phyloP scores from a whole-genome alignment of 2,329 filamentous ascomycete genomes.

The Zymoseptoria brevis region DNA sequence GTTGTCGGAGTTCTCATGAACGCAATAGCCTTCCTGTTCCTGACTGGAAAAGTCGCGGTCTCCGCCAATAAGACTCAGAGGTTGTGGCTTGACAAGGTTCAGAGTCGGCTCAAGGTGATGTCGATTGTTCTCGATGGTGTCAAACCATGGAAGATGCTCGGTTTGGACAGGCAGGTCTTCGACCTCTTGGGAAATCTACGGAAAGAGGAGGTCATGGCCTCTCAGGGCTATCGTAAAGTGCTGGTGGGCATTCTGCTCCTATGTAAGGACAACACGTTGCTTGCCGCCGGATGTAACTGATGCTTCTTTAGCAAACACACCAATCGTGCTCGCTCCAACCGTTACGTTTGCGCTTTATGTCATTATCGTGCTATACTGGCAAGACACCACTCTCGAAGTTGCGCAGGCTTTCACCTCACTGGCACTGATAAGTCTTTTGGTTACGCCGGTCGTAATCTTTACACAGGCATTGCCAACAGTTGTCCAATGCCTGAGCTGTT shows the following conservation, averaged over 20 bases:
- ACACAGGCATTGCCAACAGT: neutral
- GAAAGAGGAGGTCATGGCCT: neutral
- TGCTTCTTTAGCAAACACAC: neutral
- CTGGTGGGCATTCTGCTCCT: neutral
- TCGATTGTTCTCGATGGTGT: neutral
- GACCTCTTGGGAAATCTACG: neutral
- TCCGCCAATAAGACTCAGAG: neutral
- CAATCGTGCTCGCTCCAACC: neutral
- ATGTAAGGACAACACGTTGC: neutral
- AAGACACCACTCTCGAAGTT: neutral
- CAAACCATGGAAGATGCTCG: neutral
- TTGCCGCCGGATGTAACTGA: neutral
- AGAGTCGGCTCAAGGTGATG: neutral
- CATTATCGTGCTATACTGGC: neutral
- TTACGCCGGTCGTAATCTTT: neutral
- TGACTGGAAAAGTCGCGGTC: neutral
- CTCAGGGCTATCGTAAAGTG: neutral
- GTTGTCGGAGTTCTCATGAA: no score
- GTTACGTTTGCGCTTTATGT: neutral
- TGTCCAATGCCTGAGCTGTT: neutral
- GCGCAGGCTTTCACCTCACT: neutral
- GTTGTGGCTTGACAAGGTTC: neutral
- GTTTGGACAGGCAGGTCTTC: neutral
- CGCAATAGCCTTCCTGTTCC: neutral
- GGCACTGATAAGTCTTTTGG: neutral